These are phyloP conservation scores for Leccinum uliginosum DNA, from an alignment of 768 basidiomycete genomes.

Conservation along the genomic window DNA sequence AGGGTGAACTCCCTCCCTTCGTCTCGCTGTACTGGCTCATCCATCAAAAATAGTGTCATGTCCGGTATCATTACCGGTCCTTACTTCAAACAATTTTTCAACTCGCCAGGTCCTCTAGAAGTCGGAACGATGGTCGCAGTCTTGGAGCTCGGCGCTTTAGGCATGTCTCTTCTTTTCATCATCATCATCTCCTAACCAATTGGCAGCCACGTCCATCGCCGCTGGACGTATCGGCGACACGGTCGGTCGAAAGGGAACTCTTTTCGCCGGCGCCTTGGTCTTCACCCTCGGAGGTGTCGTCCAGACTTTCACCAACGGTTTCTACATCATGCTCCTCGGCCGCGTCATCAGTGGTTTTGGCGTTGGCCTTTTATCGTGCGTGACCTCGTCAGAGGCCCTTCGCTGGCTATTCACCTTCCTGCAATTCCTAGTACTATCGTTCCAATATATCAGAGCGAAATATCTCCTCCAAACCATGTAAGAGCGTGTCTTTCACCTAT, in stretches of 20 bases:
- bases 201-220: constrained; percentile 77
- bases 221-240: constrained; percentile 86
- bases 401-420: constrained; percentile 2
- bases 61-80: constrained; percentile 88
- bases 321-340: constrained; percentile 76
- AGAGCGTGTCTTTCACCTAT: constrained; percentile 16
- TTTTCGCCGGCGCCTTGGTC: constrained; percentile 76
- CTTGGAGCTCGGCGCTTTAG: constrained; percentile 86
- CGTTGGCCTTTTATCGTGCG: constrained; percentile 84
- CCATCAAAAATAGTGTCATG: constrained; percentile 58
- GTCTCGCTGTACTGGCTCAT: constrained; percentile 4
- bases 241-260: constrained; percentile 79
- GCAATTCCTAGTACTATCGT: constrained; percentile 70
- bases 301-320: constrained; percentile 80
- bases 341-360: constrained; percentile 83
- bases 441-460: constrained; percentile 93
- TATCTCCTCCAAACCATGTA: constrained; percentile 88
- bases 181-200: background rate
- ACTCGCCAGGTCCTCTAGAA: constrained; percentile 66
- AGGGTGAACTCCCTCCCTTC: constrained; percentile 45
- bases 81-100: constrained; percentile 78
- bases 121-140: constrained; percentile 97
- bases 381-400: constrained; percentile 8
- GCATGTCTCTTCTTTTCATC: constrained; percentile 39
- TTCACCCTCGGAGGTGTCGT: constrained; percentile 85